Percentiles rank a stretch among this genome's conserved stretches.
Conservation (phyloP, 2,329 filamentous ascomycete genomes). For the Aspergillus versicolor region DNA sequence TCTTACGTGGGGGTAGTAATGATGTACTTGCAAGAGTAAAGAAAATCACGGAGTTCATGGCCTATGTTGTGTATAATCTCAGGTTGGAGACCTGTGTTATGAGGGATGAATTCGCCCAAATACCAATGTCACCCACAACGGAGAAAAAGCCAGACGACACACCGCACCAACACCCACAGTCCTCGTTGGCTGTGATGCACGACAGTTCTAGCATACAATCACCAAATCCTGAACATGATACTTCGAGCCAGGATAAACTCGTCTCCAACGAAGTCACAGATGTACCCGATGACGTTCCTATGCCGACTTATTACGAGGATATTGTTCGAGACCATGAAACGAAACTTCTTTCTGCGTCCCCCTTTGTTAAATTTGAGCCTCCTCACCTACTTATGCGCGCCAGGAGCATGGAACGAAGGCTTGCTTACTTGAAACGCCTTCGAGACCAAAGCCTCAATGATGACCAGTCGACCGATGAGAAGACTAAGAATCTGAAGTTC, state of each 20-base stretch:
- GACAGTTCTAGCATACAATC: constrained; percentile 7
- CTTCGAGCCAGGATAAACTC: constrained; percentile 15
- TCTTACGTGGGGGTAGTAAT: constrained; percentile 76
- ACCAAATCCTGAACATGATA: constrained; percentile 17
- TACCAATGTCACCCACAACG: constrained; percentile 63
- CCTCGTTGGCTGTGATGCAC: constrained; percentile 4
- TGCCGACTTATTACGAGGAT: constrained; percentile 91
- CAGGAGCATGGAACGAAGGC: constrained; percentile 81
- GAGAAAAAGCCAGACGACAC: constrained; percentile 14
- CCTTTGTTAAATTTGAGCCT: constrained; percentile 92
- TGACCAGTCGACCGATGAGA: constrained; percentile 56
- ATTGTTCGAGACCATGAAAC: constrained; percentile 92
- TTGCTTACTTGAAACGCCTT: constrained; percentile 78
- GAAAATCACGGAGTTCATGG: constrained; percentile 95
- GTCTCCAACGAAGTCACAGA: constrained; percentile 39
- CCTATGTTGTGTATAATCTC: constrained; percentile 96
- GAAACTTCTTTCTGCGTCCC: constrained; percentile 89
- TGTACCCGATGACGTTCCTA: constrained; percentile 74
- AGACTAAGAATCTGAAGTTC: constrained; percentile 69
- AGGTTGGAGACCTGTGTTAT: constrained; percentile 94
- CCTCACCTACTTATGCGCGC: constrained; percentile 91
- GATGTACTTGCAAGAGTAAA: constrained; percentile 76
- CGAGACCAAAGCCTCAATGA: constrained; percentile 64
- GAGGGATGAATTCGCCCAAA: constrained; percentile 85
- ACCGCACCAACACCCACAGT: constrained; percentile 7